phyloP scores from a whole-genome alignment of 164 flowering plant genomes.

The Magnolia kwangsiensis region DNA sequence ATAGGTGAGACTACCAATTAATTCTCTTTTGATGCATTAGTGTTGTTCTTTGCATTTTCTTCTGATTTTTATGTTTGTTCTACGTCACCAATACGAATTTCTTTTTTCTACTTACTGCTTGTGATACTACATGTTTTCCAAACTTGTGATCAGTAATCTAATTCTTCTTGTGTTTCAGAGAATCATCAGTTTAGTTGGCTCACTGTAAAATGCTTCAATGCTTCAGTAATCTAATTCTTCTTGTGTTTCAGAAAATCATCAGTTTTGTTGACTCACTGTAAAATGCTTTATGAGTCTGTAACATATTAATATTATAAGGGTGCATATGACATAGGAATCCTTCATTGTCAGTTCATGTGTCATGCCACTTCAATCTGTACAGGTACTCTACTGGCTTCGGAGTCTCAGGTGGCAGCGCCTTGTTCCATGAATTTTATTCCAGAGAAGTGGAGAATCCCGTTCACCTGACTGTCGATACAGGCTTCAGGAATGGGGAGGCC shows the following conservation, averaged over 20 bases:
- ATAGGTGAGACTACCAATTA: no score
- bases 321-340: not conserved
- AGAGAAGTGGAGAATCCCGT: constrained; percentile 84
- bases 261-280: not conserved
- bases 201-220: not conserved
- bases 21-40: no score
- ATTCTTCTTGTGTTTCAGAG: not conserved
- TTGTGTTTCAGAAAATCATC: not conserved
- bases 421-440: constrained; percentile 91
- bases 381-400: constrained; percentile 98
- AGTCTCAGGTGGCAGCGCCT: constrained; percentile 80
- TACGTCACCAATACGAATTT: no score
- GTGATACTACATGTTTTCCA: not conserved
- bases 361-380: not conserved
- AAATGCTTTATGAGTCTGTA: not conserved
- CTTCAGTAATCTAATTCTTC: not conserved
- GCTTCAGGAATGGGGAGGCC: constrained; percentile 70
- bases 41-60: no score
- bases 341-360: not conserved
- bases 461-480: constrained; percentile 90
- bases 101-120: not conserved
- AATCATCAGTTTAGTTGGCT: not conserved
- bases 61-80: no score
- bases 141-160: not conserved
- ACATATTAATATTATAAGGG: not conserved